Conservation (phyloP, 352 stramenopile genomes). For the Globisporangium spinosum region DNA sequence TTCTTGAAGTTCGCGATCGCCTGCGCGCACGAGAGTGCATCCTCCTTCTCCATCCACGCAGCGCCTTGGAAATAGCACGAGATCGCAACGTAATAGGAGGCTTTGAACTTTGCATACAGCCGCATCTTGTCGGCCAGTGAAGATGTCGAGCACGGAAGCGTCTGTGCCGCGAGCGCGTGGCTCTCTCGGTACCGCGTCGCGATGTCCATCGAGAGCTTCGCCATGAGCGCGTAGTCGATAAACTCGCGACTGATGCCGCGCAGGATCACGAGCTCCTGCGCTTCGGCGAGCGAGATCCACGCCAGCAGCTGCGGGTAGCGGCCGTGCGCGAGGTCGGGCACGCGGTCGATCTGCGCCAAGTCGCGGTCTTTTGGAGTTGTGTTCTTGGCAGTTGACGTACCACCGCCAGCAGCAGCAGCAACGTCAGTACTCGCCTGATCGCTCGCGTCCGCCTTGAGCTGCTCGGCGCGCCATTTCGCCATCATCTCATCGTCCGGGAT, state of each 20-base stretch:
- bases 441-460: slow-evolving; percentile 23
- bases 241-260: slow-evolving; percentile 52
- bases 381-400: background rate
- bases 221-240: slow-evolving; percentile 65
- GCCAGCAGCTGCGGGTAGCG: slow-evolving; percentile 43
- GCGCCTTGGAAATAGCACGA: slow-evolving; percentile 64
- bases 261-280: slow-evolving; percentile 64
- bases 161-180: slow-evolving; percentile 24
- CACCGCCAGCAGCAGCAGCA: background rate
- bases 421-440: slow-evolving; percentile 2
- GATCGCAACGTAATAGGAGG: slow-evolving; percentile 51
- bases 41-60: slow-evolving; percentile 48
- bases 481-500: slow-evolving; percentile 38
- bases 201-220: slow-evolving; percentile 59
- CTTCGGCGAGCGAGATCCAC: slow-evolving; percentile 60
- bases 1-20: slow-evolving; percentile 64
- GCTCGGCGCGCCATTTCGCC: slow-evolving; percentile 56
- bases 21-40: slow-evolving; percentile 42
- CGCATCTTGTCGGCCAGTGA: slow-evolving; percentile 34
- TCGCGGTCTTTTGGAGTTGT: slow-evolving; percentile 14
- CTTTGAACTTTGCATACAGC: slow-evolving; percentile 55
- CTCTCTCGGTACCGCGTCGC: slow-evolving; percentile 46
- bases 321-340: slow-evolving; percentile 52
- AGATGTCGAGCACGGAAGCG: slow-evolving; percentile 39
- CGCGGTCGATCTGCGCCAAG: slow-evolving; percentile 37